These are phyloP conservation scores for Globisporangium canariense DNA, from an alignment of 352 stramenopile species.

Conservation along the genomic window DNA sequence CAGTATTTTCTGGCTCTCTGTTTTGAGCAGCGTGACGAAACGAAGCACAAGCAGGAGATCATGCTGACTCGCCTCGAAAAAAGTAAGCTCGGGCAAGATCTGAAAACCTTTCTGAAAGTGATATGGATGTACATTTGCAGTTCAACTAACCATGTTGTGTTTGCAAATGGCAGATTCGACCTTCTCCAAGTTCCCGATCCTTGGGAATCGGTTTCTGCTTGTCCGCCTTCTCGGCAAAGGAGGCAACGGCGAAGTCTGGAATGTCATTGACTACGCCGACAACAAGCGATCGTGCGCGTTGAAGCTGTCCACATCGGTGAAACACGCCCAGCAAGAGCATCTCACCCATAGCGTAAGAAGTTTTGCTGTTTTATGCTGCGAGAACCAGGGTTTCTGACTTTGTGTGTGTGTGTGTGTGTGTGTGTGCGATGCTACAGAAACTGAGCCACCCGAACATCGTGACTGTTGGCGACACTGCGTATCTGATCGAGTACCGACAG, in stretches of 20 bases:
- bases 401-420: background rate
- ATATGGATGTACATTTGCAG: background rate
- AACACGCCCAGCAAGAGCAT: constrained; percentile 66
- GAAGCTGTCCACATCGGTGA: constrained; percentile 71
- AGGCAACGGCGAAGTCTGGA: constrained; percentile 80
- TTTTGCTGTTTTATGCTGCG: background rate
- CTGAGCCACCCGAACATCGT: constrained; percentile 72
- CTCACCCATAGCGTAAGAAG: constrained; percentile 63
- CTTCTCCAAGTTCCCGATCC: constrained; percentile 70
- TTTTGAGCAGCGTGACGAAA: constrained; percentile 53
- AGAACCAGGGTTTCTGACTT: background rate
- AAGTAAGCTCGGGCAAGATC: constrained; percentile 22
- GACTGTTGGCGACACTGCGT: constrained; percentile 48
- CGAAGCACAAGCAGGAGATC: constrained; percentile 69
- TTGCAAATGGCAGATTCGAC: constrained; percentile 36
- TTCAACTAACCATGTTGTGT: background rate
- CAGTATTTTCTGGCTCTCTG: background rate
- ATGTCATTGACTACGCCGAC: constrained; percentile 73
- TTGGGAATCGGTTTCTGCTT: constrained; percentile 67
- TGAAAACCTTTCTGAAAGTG: background rate
- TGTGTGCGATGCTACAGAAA: constrained; percentile 31
- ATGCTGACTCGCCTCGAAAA: constrained; percentile 75
- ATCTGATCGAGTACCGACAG: constrained; percentile 64
- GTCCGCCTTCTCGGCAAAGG: constrained; percentile 65
- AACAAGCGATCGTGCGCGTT: constrained; percentile 56